Percentiles rank a stretch among this genome's conserved stretches.
These are phyloP conservation scores for Oemleria cerasiformis DNA, from an alignment of 306 rosid genomes.

Conservation along the genomic window DNA sequence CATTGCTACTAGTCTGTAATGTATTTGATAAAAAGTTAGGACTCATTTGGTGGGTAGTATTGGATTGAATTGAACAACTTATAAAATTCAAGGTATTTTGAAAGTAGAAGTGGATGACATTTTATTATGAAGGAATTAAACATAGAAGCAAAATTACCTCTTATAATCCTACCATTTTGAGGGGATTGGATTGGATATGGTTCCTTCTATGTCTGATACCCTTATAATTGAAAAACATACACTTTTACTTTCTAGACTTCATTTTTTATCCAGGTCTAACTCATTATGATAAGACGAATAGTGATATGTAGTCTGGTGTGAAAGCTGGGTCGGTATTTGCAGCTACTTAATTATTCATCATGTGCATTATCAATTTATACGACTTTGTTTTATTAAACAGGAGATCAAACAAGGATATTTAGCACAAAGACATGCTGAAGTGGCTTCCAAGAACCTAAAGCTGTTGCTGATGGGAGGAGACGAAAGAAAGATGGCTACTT, in stretches of 20 bases:
- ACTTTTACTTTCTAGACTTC: background rate
- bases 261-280: background rate
- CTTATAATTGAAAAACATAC: too few relatives aligned
- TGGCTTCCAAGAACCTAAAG: conserved; percentile 34
- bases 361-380: background rate
- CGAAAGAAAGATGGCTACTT: conserved; percentile 24
- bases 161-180: too few relatives aligned
- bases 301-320: background rate
- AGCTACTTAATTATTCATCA: background rate
- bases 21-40: too few relatives aligned
- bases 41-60: too few relatives aligned
- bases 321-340: background rate
- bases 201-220: too few relatives aligned
- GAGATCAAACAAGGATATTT: conserved; percentile 41
- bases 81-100: too few relatives aligned
- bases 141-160: too few relatives aligned
- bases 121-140: too few relatives aligned
- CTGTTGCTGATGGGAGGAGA: conserved; percentile 21
- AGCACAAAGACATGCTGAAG: conserved; percentile 33
- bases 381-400: conserved; percentile 9
- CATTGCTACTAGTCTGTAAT: too few relatives aligned
- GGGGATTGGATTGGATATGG: too few relatives aligned
- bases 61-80: too few relatives aligned
- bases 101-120: too few relatives aligned
- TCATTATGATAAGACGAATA: background rate